Conservation (phyloP, 441 rosid genomes). For the Daphne laureola region DNA sequence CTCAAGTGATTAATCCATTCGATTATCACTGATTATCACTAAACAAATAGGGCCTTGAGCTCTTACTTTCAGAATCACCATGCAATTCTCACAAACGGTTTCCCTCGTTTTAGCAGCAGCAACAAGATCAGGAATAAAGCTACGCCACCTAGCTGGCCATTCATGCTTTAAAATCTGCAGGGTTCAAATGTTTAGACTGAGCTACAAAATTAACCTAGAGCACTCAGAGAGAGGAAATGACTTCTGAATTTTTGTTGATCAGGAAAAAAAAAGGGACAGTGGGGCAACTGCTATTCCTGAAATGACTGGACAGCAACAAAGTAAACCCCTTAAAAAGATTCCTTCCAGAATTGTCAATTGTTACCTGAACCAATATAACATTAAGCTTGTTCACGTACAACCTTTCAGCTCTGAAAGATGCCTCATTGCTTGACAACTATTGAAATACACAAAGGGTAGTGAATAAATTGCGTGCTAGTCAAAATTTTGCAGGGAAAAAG, state of each 20-base stretch:
- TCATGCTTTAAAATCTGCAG: conserved; percentile 97
- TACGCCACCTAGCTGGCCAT: conserved; percentile 98
- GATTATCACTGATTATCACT: too few relatives aligned
- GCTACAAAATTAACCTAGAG: too few relatives aligned
- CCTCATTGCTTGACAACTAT: conserved; percentile 89
- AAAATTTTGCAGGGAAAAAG: background rate
- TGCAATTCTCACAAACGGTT: conserved; percentile 99
- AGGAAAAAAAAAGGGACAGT: too few relatives aligned
- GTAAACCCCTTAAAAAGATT: background rate
- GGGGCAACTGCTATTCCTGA: background rate
- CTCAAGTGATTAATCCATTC: too few relatives aligned
- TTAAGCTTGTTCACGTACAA: conserved; percentile 94
- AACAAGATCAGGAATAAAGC: conserved; percentile 99
- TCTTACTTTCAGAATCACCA: conserved; percentile 79
- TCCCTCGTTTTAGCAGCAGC: conserved; percentile 99
- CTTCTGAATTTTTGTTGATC: too few relatives aligned
- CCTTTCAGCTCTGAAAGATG: conserved; percentile 81
- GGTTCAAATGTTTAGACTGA: background rate
- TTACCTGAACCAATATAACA: conserved; percentile 96
- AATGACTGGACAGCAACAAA: too few relatives aligned
- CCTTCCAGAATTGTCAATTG: background rate
- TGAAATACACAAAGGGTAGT: conserved; percentile 9
- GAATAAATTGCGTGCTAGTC: background rate
- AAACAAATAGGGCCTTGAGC: background rate
- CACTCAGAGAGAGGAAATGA: too few relatives aligned